phyloP scores from a whole-genome alignment of 2,329 filamentous ascomycete genomes.

The Fusarium burgessii region DNA sequence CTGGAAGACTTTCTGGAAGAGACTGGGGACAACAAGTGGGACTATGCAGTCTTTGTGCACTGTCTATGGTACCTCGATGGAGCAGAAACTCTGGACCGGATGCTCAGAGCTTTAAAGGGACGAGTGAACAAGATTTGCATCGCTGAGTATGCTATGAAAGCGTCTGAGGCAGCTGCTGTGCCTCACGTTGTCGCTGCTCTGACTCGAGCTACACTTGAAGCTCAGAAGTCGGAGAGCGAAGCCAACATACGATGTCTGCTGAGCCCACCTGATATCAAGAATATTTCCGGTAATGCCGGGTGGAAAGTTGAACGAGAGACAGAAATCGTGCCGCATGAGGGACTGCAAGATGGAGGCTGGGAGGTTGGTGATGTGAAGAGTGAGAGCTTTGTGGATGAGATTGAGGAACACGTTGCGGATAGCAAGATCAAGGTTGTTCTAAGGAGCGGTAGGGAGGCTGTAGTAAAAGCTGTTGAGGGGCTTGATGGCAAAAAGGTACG shows the following conservation, averaged over 20 bases:
- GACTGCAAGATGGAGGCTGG: slow-evolving; percentile 7
- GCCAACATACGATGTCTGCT: slow-evolving; percentile 14
- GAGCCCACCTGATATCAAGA: slow-evolving; percentile 2
- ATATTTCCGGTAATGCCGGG: not conserved
- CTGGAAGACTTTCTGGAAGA: not conserved
- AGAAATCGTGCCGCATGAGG: not conserved
- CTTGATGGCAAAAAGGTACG: not conserved
- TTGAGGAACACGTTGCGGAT: not conserved
- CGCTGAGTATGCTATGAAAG: slow-evolving; percentile 19
- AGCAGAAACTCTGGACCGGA: not conserved
- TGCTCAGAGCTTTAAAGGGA: not conserved
- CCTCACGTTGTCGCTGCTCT: slow-evolving; percentile 13
- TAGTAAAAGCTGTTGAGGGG: not conserved
- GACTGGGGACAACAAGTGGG: not conserved
- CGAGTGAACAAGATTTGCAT: slow-evolving; percentile 3
- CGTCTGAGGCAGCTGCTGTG: not conserved
- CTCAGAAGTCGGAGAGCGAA: not conserved
- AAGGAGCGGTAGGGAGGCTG: not conserved
- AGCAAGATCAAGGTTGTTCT: not conserved
- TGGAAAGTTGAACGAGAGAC: slow-evolving; percentile 4
- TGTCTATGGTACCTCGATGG: slow-evolving; percentile 15
- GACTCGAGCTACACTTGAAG: slow-evolving; percentile 7
- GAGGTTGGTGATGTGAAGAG: slow-evolving; percentile 7
- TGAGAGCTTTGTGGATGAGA: not conserved
- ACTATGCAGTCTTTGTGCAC: slow-evolving; percentile 12